Percentiles rank a stretch among this genome's conserved stretches.
These are phyloP conservation scores for Aureobasidium melanogenum DNA, from an alignment of 2,329 filamentous ascomycete genomes.

Conservation along the genomic window DNA sequence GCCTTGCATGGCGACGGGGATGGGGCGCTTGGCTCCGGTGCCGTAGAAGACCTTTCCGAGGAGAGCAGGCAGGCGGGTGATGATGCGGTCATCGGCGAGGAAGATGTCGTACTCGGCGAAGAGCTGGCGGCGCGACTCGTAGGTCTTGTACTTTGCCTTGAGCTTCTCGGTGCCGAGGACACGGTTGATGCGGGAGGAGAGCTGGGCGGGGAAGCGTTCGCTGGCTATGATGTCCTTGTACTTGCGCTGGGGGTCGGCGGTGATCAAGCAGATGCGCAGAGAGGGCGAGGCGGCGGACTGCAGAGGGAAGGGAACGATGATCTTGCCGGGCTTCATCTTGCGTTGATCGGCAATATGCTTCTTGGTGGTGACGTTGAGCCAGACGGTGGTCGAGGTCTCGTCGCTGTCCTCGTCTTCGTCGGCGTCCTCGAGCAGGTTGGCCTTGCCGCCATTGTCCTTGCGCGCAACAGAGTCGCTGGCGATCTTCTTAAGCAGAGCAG, in stretches of 20 bases:
- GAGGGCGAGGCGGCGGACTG: constrained; percentile 38
- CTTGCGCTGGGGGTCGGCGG: constrained; percentile 68
- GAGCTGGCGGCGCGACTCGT: constrained; percentile 78
- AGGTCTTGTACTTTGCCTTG: constrained; percentile 81
- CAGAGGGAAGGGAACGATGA: constrained; percentile 46
- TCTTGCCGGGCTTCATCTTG: constrained; percentile 75
- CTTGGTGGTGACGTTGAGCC: constrained; percentile 56
- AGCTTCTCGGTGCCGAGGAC: constrained; percentile 79
- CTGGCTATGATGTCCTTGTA: constrained; percentile 84
- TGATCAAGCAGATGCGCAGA: constrained; percentile 77
- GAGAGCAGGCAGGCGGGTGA: constrained; percentile 60
- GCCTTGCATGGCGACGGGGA: constrained; percentile 67
- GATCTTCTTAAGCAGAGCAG: constrained; percentile 47
- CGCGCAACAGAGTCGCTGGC: constrained; percentile 33
- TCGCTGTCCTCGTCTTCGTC: constrained; percentile 38
- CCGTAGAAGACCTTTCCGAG: constrained; percentile 94
- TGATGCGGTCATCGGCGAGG: constrained; percentile 80
- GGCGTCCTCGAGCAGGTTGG: constrained; percentile 44
- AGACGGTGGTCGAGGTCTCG: constrained; percentile 45
- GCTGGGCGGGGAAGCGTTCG: constrained; percentile 45
- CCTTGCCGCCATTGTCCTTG: constrained; percentile 40
- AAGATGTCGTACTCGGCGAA: constrained; percentile 85
- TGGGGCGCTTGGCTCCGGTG: constrained; percentile 69
- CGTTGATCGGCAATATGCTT: constrained; percentile 63
- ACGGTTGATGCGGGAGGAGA: constrained; percentile 40